A percentile compares a stretch with the other conserved stretches of the same genome.
These are phyloP conservation scores for Ogataea ganodermae DNA, from an alignment of 805 yeast genomes.

Conservation along the genomic window DNA sequence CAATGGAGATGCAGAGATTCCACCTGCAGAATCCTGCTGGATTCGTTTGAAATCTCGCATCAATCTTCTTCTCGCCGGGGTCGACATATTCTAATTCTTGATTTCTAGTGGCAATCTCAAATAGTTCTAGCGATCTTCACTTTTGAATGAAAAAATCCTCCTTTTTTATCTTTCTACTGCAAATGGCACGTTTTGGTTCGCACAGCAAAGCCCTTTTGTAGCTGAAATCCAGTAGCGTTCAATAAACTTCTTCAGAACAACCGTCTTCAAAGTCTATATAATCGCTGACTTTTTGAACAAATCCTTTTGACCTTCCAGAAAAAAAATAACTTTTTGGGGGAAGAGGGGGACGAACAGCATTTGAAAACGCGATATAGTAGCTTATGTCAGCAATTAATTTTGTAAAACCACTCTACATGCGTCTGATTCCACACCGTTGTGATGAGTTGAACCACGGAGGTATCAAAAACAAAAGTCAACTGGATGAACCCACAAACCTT, in stretches of 20 bases:
- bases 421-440: too few species aligned
- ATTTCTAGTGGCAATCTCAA: conserved; percentile 3
- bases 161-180: not conserved
- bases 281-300: not conserved
- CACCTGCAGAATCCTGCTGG: conserved; percentile 98
- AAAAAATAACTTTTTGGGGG: not conserved
- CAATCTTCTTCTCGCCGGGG: conserved; percentile 97
- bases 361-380: not conserved
- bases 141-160: not conserved
- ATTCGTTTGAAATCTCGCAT: conserved; percentile 99
- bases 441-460: too few species aligned
- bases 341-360: too few species aligned
- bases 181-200: not conserved
- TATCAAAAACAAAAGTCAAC: too few species aligned
- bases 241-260: not conserved
- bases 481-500: too few species aligned
- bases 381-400: not conserved
- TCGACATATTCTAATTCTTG: conserved; percentile 63
- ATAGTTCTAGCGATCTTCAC: not conserved
- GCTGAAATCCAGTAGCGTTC: not conserved
- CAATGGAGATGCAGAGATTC: conserved; percentile 95
- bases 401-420: not conserved
- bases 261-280: not conserved
- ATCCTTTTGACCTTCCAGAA: conserved; percentile 4
- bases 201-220: not conserved